These are phyloP conservation scores for Picea sitchensis DNA, from an alignment of 75 land plant species.

Conservation along the genomic window DNA sequence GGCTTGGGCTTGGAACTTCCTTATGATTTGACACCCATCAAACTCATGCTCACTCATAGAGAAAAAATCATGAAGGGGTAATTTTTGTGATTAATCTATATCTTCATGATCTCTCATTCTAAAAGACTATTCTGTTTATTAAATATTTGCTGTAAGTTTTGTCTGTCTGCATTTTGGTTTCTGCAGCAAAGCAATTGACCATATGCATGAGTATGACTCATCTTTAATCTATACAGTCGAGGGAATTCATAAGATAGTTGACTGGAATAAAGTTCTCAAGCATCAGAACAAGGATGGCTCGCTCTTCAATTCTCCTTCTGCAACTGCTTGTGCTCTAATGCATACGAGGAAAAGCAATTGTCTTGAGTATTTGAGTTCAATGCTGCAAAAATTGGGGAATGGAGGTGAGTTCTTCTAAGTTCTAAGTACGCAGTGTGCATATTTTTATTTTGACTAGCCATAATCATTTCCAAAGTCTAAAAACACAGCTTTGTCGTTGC, in stretches of 20 bases:
- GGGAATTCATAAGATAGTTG: conserved; percentile 39
- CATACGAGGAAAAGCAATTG: conserved; percentile 29
- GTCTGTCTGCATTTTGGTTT: not conserved
- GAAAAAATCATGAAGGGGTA: conserved; percentile 36
- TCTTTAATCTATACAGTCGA: conserved; percentile 59
- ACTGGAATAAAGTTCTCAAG: conserved; percentile 49
- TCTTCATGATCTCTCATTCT: not conserved
- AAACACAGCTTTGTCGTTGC: conserved; percentile 8
- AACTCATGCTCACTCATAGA: conserved; percentile 24
- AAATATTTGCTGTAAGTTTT: not conserved
- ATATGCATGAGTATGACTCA: conserved; percentile 3
- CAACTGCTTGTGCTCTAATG: conserved; percentile 58
- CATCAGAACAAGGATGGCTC: conserved; percentile 62
- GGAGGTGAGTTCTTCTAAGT: conserved; percentile 33
- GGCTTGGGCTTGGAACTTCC: conserved; percentile 28
- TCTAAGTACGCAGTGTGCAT: not conserved
- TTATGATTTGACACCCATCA: conserved; percentile 7
- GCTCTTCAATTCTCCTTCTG: conserved; percentile 60
- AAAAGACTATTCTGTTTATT: not conserved
- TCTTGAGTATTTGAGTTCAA: conserved; percentile 29
- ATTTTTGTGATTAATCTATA: not conserved
- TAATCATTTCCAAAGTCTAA: not conserved
- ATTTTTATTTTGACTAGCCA: not conserved
- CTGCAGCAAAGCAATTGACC: conserved; percentile 3
- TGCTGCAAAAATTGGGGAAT: conserved; percentile 29